Base-by-base conservation (phyloP, 140 eudicot genomes). In the Oenanthe javanica region DNA sequence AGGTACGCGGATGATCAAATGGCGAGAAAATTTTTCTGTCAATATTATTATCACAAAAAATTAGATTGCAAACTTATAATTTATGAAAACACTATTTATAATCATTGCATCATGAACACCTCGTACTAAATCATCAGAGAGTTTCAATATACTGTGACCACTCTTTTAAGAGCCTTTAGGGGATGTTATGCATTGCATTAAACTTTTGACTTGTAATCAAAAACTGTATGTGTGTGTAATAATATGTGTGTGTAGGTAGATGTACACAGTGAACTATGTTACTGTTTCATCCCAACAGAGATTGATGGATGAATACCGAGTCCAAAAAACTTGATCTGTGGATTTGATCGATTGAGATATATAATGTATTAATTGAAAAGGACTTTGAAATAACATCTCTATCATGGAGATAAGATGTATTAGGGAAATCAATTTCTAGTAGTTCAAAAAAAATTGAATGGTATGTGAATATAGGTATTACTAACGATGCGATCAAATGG, bases 11-110 rank as follows among this genome's bases (percentile, higher is more conserved):
- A 94, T 84, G 75, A 94, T 81, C 88, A 94, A 82, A 85, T 94
- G 98, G 61, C 98, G 96, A 23, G 98, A 94, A 85, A 94, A 94
- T 82, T 94, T 94, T 57, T 85, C 98, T 94, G 93, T 73, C 82
- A 78, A 70, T 45, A 72, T 67, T 27, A 80, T 19, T 46, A 78
- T 25, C 77, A 76, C 6, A n/a, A 72, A n/a, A 77, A 38, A 36
- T 19, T 82, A 67, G 73, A 38, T 7, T 12, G 21, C 43, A 27
- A 66, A 27, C 43, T 11, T 27, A 0, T 1, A 1, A 23, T 31
- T 31, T 8, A 13, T 18, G 4, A 31, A 66, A 66, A 19, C 42
- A 25, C 72, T 66, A 27, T 11, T 10, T 66, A 66, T 40, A 61
- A 9, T 50, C 74, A 64, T 4, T 23, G 25, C 4, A n/a, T 59